These are phyloP conservation scores for Dalechampia spathulata DNA, from an alignment of 441 rosid species.

Conservation along the genomic window DNA sequence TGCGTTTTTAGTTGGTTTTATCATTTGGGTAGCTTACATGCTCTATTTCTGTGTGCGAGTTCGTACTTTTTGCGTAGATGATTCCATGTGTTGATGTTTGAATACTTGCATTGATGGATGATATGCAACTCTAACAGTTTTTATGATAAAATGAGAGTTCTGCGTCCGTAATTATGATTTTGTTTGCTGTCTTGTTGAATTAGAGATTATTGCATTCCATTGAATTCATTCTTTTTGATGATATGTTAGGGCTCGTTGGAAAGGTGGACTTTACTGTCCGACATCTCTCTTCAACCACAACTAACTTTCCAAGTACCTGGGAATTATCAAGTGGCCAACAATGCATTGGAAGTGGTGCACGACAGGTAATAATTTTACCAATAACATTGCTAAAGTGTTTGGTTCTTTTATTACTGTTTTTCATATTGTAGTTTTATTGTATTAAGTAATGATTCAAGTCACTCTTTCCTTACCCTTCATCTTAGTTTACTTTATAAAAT, in stretches of 20 bases:
- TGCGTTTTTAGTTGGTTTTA: background rate
- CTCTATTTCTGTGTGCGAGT: too few species aligned
- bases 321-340: constrained; percentile 49
- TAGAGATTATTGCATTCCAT: background rate
- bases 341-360: constrained; percentile 54
- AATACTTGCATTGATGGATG: too few species aligned
- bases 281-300: constrained; percentile 78
- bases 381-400: too few species aligned
- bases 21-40: background rate
- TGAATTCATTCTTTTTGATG: constrained; percentile 17
- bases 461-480: background rate
- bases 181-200: too few species aligned
- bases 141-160: too few species aligned
- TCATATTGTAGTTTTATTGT: too few species aligned
- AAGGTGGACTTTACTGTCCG: constrained; percentile 94
- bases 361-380: constrained; percentile 52
- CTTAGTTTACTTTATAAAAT: constrained; percentile 4
- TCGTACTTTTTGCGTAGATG: too few species aligned
- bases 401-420: too few species aligned
- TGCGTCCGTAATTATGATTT: too few species aligned
- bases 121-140: too few species aligned
- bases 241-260: constrained; percentile 64
- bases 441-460: too few species aligned
- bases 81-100: too few species aligned
- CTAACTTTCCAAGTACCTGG: constrained; percentile 69